phyloP scores from a whole-genome alignment of 164 flowering plant species.

The Vitis cinerea region DNA sequence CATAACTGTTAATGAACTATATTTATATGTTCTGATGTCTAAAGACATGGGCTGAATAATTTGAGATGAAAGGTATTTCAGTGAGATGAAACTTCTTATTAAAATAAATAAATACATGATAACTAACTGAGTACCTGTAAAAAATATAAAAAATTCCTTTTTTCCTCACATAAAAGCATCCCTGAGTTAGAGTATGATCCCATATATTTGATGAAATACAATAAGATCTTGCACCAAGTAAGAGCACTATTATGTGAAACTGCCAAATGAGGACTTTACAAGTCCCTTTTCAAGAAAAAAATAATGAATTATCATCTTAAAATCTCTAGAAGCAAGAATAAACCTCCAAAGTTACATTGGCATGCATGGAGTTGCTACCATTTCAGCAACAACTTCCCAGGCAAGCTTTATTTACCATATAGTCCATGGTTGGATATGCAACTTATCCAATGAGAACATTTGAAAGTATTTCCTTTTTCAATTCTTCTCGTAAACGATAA shows the following conservation, averaged over 20 bases:
- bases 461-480: neutral
- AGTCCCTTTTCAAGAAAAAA: neutral
- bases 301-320: neutral
- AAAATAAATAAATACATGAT: too few relatives aligned
- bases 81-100: too few relatives aligned
- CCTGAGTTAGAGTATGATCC: neutral
- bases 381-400: neutral
- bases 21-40: neutral
- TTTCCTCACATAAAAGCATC: neutral
- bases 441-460: neutral
- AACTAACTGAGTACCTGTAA: too few relatives aligned
- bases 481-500: too few relatives aligned
- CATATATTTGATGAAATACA: neutral
- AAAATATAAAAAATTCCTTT: neutral
- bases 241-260: neutral
- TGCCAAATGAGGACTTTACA: neutral
- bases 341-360: neutral
- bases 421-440: neutral
- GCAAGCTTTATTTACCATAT: neutral
- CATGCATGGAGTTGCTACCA: neutral
- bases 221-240: neutral
- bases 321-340: neutral
- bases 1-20: neutral
- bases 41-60: neutral
- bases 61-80: neutral